Percentiles rank a stretch among this genome's conserved stretches.
Conservation (phyloP, 352 stramenopile genomes). For the Globisporangium polare region DNA sequence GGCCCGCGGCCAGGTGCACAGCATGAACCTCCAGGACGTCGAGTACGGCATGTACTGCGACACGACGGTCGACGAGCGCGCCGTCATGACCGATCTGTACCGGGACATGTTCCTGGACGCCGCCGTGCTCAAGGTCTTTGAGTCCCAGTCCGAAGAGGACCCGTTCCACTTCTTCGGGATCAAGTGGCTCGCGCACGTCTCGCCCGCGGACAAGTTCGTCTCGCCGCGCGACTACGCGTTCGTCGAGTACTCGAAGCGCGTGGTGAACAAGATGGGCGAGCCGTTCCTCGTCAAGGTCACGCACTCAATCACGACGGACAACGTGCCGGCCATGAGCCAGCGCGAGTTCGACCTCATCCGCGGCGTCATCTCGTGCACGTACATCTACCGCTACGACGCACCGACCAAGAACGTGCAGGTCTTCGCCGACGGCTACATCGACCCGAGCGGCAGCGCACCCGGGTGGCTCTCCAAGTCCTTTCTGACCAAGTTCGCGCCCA, state of each 20-base stretch:
- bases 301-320: slow-evolving; percentile 26
- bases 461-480: slow-evolving; percentile 35
- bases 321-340: slow-evolving; percentile 34
- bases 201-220: slow-evolving; percentile 43
- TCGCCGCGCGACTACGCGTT: slow-evolving; percentile 46
- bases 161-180: slow-evolving; percentile 50
- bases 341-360: slow-evolving; percentile 45
- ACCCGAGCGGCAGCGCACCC: slow-evolving; percentile 31
- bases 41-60: slow-evolving; percentile 50
- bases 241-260: slow-evolving; percentile 37
- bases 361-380: slow-evolving; percentile 35
- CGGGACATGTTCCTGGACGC: slow-evolving; percentile 40
- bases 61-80: slow-evolving; percentile 39
- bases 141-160: slow-evolving; percentile 30
- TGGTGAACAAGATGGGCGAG: slow-evolving; percentile 30
- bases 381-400: slow-evolving; percentile 41
- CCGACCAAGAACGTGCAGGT: slow-evolving; percentile 41
- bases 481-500: slow-evolving; percentile 38
- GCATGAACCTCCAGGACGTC: slow-evolving; percentile 44
- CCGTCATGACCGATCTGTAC: slow-evolving; percentile 43
- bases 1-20: slow-evolving; percentile 40
- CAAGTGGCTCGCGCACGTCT: slow-evolving; percentile 45
- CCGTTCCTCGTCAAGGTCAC: slow-evolving; percentile 42
- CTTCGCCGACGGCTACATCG: slow-evolving; percentile 33
- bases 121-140: slow-evolving; percentile 33